Evolutionary conservation across 208 protist genomes (phyloP), one percentile per base, ranked within the genome.

Genomic region (Acanthamoeba royreba): DNA sequence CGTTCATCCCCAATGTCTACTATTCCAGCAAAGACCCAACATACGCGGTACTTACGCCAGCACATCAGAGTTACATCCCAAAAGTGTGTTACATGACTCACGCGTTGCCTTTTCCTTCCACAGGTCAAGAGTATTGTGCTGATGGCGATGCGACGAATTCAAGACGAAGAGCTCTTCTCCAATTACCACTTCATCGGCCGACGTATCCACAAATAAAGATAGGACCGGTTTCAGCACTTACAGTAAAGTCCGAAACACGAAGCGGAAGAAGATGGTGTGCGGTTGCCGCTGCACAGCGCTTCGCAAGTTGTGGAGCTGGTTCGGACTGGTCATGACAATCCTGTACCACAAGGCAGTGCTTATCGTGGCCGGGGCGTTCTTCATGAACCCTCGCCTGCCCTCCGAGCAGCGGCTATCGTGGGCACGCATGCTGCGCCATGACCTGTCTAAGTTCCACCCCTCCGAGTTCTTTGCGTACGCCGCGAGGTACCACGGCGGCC

Each of bases 51-150:
- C 28, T n/a, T 40, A 8, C 0, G 9, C n/a, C 1, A 0, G n/a
- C 5, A 3, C 25, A 2, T 77, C 35, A 17, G n/a, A n/a, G n/a
- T n/a, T n/a, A n/a, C n/a, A n/a, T n/a, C n/a, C n/a, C n/a, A n/a
- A n/a, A n/a, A n/a, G n/a, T n/a, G n/a, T n/a, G n/a, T n/a, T n/a
- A n/a, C n/a, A n/a, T n/a, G n/a, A n/a, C n/a, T n/a, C n/a, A n/a
- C n/a, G n/a, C n/a, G n/a, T n/a, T n/a, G n/a, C n/a, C n/a, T n/a
- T n/a, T n/a, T n/a, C n/a, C n/a, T n/a, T n/a, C n/a, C n/a, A n/a
- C 77, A 87, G 79, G 79, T 87, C 43, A 87, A 87, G 79, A 87
- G 8, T 15, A 87, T 87, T 42, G 79, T 87, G n/a, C 49, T 87
- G 40, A 52, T 87, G 79, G 79, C 79, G 22, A 53, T 58, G 49